Evolutionary conservation across 2,329 filamentous ascomycete species (phyloP).

Genomic region (Penicillium polonicum): DNA sequence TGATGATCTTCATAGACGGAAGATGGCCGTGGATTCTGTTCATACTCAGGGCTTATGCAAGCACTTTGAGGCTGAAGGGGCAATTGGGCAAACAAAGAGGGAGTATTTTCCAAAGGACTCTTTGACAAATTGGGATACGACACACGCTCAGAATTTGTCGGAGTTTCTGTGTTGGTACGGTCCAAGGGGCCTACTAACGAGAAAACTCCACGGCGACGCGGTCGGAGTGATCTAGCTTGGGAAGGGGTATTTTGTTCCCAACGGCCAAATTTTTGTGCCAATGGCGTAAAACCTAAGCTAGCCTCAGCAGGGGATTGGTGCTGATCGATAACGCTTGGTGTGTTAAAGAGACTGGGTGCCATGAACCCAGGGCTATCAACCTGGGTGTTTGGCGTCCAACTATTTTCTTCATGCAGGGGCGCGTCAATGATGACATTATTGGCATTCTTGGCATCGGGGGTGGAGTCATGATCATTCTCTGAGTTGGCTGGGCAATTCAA

Average conservation of each 20-base stretch:
- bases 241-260: slow-evolving; percentile 64
- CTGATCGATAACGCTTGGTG: slow-evolving; percentile 14
- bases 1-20: slow-evolving; percentile 9
- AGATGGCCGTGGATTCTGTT: slow-evolving; percentile 8
- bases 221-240: slow-evolving; percentile 28
- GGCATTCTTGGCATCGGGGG: slow-evolving; percentile 27
- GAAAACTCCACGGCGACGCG: slow-evolving; percentile 36
- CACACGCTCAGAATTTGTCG: slow-evolving; percentile 14
- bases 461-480: slow-evolving; percentile 15
- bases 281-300: slow-evolving; percentile 61
- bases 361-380: slow-evolving; percentile 14
- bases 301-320: slow-evolving; percentile 19
- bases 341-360: slow-evolving; percentile 12
- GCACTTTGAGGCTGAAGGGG: slow-evolving; percentile 13
- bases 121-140: slow-evolving; percentile 25
- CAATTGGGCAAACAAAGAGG: slow-evolving; percentile 15
- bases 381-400: slow-evolving; percentile 12
- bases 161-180: slow-evolving; percentile 2
- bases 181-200: slow-evolving; percentile 34
- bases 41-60: slow-evolving; percentile 16
- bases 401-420: slow-evolving; percentile 12
- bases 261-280: slow-evolving; percentile 60
- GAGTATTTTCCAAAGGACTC: slow-evolving; percentile 19
- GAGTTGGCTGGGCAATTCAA: slow-evolving; percentile 12
- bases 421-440: slow-evolving; percentile 16